Evolutionary conservation across 768 basidiomycete species (phyloP).

Genomic region (Russula brevipes): DNA sequence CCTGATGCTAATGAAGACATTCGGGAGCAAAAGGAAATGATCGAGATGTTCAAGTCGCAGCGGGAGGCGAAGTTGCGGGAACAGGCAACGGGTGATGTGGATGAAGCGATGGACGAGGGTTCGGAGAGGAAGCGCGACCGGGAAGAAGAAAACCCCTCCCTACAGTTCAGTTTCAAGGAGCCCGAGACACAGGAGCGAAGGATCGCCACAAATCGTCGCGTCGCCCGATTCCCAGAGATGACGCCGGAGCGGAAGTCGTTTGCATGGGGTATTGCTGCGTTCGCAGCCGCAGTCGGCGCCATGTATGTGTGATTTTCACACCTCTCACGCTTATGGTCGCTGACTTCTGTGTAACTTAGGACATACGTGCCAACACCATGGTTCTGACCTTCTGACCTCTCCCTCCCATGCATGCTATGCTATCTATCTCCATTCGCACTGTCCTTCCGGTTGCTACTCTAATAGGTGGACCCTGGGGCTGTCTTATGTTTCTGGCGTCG

Average conservation of each 20-base stretch:
- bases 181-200: constrained; percentile 52
- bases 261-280: constrained; percentile 81
- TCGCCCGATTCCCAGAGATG: constrained; percentile 45
- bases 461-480: constrained; percentile 6
- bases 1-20: constrained; percentile 67
- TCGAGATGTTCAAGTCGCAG: constrained; percentile 64
- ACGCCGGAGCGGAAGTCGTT: constrained; percentile 68
- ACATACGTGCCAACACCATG: constrained; percentile 55
- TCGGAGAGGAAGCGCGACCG: constrained; percentile 44
- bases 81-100: constrained; percentile 26
- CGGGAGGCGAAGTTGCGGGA: constrained; percentile 38
- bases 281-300: constrained; percentile 77
- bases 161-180: constrained; percentile 64
- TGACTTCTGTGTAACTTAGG: constrained; percentile 30
- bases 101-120: constrained; percentile 22
- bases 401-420: not conserved
- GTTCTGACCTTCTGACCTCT: constrained; percentile 37
- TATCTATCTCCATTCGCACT: constrained; percentile 3
- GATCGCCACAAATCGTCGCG: constrained; percentile 61
- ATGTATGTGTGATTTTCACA: constrained; percentile 49
- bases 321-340: constrained; percentile 1
- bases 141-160: constrained; percentile 48
- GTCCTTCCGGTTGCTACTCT: constrained; percentile 10
- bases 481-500: constrained; percentile 1
- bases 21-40: constrained; percentile 70